These are phyloP conservation scores for Yamadazyma philogaea DNA, from an alignment of 805 yeast species.

Conservation along the genomic window DNA sequence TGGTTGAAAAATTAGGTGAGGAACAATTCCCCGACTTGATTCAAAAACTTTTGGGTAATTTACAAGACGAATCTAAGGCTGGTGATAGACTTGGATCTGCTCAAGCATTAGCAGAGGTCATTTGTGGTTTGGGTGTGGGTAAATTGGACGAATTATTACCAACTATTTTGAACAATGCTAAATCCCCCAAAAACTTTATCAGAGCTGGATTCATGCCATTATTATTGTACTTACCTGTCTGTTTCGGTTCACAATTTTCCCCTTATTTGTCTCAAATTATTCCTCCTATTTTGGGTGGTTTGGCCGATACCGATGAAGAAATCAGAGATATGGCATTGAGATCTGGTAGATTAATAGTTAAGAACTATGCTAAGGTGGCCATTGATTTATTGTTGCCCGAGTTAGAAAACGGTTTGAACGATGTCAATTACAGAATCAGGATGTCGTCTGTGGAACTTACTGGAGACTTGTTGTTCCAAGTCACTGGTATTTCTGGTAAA, in stretches of 20 bases:
- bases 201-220: slow-evolving; percentile 94
- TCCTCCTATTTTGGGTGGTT: slow-evolving; percentile 87
- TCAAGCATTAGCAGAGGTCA: slow-evolving; percentile 92
- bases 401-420: slow-evolving; percentile 84
- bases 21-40: slow-evolving; percentile 90
- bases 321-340: slow-evolving; percentile 86
- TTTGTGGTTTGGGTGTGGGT: slow-evolving; percentile 83
- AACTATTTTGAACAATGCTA: slow-evolving; percentile 65
- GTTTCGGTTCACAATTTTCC: slow-evolving; percentile 88
- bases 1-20: slow-evolving; percentile 95
- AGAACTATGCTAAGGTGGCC: slow-evolving; percentile 87
- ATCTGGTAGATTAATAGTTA: slow-evolving; percentile 89
- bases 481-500: slow-evolving; percentile 84
- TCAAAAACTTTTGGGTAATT: slow-evolving; percentile 69
- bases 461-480: slow-evolving; percentile 91
- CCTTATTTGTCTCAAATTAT: slow-evolving; percentile 83
- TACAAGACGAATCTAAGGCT: slow-evolving; percentile 71
- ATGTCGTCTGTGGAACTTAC: slow-evolving; percentile 91
- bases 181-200: slow-evolving; percentile 61
- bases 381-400: slow-evolving; percentile 93
- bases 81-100: slow-evolving; percentile 97
- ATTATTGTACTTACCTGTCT: slow-evolving; percentile 84
- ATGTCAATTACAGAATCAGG: slow-evolving; percentile 79
- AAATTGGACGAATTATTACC: slow-evolving; percentile 91
- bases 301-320: slow-evolving; percentile 85